phyloP scores from a whole-genome alignment of 1,139 yeast species.

The Zhuliangozyma blackwelliae region DNA sequence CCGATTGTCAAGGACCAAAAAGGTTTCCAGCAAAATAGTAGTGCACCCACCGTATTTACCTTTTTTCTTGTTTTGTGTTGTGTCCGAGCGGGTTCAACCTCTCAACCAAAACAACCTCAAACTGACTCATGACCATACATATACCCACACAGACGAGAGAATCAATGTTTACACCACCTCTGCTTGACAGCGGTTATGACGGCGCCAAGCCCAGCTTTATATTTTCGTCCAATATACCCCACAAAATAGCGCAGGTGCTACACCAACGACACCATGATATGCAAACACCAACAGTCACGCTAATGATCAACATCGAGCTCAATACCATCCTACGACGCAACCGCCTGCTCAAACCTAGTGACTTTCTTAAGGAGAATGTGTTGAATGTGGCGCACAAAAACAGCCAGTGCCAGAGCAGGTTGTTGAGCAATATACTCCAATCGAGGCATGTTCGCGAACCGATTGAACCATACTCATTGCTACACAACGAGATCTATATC shows the following conservation, averaged over 20 bases:
- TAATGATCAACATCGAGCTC: constrained; percentile 34
- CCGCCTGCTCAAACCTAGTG: constrained; percentile 25
- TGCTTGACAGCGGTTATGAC: constrained; percentile 14
- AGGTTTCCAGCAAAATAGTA: too few relatives aligned
- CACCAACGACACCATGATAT: not conserved
- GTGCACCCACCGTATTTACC: too few relatives aligned
- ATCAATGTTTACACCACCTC: too few relatives aligned
- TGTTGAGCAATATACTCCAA: not conserved
- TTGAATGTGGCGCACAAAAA: constrained; percentile 27
- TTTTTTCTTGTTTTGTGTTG: too few relatives aligned
- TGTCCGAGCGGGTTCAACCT: too few relatives aligned
- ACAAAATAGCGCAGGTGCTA: constrained; percentile 14
- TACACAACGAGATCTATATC: constrained; percentile 28
- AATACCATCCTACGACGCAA: constrained; percentile 32
- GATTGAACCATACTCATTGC: constrained; percentile 3
- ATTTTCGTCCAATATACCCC: constrained; percentile 34
- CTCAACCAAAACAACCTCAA: too few relatives aligned
- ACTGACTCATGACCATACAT: too few relatives aligned
- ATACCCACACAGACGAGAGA: too few relatives aligned
- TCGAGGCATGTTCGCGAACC: not conserved
- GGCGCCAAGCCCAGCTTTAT: constrained; percentile 37
- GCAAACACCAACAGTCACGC: constrained; percentile 8
- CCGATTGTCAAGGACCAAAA: too few relatives aligned
- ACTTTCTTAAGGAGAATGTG: constrained; percentile 30
- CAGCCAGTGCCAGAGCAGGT: not conserved